Evolutionary conservation across 163 green algal genomes (phyloP).

Genomic region (Scenedesmus sp.): DNA sequence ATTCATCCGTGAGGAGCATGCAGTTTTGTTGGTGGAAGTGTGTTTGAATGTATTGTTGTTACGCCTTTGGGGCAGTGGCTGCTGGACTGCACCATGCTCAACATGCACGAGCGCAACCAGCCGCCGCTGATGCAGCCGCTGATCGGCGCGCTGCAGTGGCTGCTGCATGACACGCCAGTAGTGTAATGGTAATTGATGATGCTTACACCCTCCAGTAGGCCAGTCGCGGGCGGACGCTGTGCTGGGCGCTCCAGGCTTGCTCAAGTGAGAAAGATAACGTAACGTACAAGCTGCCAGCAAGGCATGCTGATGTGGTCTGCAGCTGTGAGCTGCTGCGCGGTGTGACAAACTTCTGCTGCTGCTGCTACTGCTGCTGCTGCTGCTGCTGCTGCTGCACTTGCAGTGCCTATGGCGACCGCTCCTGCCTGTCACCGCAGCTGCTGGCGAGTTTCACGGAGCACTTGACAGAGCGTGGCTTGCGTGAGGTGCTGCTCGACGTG

Average conservation of each 20-base stretch:
- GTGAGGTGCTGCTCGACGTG: background rate
- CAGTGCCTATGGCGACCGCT: constrained; percentile 41
- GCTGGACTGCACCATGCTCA: background rate
- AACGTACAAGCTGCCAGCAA: too few relatives aligned
- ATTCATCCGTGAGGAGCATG: background rate
- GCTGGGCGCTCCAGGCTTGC: background rate
- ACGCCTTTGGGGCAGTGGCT: background rate
- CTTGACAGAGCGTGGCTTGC: background rate
- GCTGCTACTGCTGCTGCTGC: background rate
- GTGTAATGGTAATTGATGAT: background rate
- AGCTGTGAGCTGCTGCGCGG: background rate
- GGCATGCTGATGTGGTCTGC: background rate
- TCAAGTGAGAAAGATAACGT: background rate
- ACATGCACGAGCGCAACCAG: constrained; percentile 35
- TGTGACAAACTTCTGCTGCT: background rate
- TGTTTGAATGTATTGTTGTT: background rate
- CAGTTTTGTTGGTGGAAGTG: background rate
- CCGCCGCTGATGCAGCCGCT: background rate
- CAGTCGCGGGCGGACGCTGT: background rate
- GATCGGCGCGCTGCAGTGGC: background rate
- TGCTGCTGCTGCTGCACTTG: background rate
- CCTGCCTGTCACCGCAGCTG: constrained; percentile 41
- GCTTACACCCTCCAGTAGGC: constrained; percentile 7
- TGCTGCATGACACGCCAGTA: background rate
- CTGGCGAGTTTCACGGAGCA: background rate